These are phyloP conservation scores for Bolboschoenus planiculmis DNA, from an alignment of 176 grass and related monocot species.

Conservation along the genomic window DNA sequence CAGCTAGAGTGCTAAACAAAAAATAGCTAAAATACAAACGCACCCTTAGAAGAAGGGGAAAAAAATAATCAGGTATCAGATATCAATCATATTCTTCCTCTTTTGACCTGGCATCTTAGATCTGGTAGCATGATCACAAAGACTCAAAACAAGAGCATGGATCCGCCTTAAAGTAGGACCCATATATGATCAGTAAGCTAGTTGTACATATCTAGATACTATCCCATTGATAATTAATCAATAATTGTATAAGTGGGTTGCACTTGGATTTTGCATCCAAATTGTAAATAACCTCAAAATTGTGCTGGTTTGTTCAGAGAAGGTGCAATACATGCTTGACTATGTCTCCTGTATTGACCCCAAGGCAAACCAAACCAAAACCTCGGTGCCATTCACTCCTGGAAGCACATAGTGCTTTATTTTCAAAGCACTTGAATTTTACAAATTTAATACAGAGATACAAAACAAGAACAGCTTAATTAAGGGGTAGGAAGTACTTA, in stretches of 20 bases:
- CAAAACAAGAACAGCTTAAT: background rate
- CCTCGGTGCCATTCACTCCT: background rate
- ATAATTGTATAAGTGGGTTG: background rate
- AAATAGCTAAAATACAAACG: background rate
- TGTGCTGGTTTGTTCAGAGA: background rate
- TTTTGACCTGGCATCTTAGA: background rate
- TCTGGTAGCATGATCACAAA: background rate
- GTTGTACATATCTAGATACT: background rate
- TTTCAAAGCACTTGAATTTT: background rate
- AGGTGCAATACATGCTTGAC: background rate
- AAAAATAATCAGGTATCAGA: too few species aligned
- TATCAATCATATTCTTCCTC: too few species aligned
- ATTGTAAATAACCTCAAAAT: background rate
- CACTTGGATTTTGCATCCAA: background rate
- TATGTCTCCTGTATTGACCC: background rate
- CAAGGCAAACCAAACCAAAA: background rate
- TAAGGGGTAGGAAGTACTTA: background rate
- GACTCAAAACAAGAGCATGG: conserved; percentile 1
- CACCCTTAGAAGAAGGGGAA: too few species aligned
- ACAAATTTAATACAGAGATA: background rate
- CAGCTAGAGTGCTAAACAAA: background rate
- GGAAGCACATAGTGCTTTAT: background rate
- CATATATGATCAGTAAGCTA: background rate
- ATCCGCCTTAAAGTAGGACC: background rate
- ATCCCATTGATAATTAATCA: background rate